Base-by-base conservation (phyloP, 306 rosid genomes). In the Trichosanthes cucumerina region DNA sequence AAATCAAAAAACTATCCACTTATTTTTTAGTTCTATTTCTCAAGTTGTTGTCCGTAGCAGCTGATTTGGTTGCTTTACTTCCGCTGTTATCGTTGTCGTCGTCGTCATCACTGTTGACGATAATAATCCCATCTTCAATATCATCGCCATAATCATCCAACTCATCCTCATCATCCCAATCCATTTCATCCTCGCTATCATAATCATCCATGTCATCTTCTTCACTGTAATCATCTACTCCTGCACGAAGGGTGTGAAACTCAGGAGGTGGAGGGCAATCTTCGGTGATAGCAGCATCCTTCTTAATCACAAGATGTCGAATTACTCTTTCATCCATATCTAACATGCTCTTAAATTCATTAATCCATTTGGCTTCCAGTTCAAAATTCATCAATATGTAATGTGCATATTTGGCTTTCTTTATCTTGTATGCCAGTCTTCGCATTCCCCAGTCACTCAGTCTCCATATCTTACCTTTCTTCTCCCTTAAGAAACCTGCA, bases 391-490 rank as follows among this genome's bases (percentile, higher is more conserved):
- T 92, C 90, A 92, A 76, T 6, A 91, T 77, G 80, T 92, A 90
- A 83, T 91, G 91, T 3, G 97, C 99, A 2, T 83, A 86, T 18
- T 79, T 88, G 0, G 97, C 97, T 79, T 95, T 95, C 86, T 90
- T 69, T 85, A 95, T 91, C 81, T 85, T 87, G 93, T 92, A 95
- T 19, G 97, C 93, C 36, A 95, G 77, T 79, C 84, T 86, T 62
- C 99, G 89, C 93, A 90, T 92, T 6, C 99, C 99, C 99, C 97
- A 95, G 79, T 95, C 97, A 64, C 58, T 95, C 65, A 88, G 33
- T 84, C 97, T 89, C 97, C 97, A 92, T 76, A 92, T 83, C 81
- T 54, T 90, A 80, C 91, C 97, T 84, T 91, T 91, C 86, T 95
- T 95, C 89, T 95, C 97, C 86, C 91, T 82, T 28, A 92, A 60